phyloP scores from a whole-genome alignment of 805 yeast genomes.

The Saccharomycopsis sp. region DNA sequence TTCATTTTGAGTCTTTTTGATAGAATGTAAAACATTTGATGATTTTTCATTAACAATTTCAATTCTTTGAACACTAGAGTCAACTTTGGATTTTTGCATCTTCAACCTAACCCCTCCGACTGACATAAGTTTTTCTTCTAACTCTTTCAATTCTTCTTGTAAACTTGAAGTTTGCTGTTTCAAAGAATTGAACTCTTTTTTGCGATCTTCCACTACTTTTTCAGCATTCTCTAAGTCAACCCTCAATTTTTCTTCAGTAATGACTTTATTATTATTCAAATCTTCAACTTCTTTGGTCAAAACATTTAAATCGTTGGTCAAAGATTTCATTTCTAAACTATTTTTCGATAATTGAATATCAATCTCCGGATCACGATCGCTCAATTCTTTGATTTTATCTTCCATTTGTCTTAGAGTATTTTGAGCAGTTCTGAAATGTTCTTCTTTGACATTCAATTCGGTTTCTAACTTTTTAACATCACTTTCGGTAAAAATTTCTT shows the following conservation, averaged over 20 bases:
- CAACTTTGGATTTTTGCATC: slow-evolving; percentile 73
- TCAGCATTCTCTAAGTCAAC: slow-evolving; percentile 30
- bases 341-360: slow-evolving; percentile 51
- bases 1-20: slow-evolving; percentile 56
- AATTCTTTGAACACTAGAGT: slow-evolving; percentile 56
- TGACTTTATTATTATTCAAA: slow-evolving; percentile 19
- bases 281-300: slow-evolving; percentile 35
- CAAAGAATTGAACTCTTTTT: slow-evolving; percentile 34
- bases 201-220: slow-evolving; percentile 25
- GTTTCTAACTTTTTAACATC: slow-evolving; percentile 44
- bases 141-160: slow-evolving; percentile 42
- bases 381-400: slow-evolving; percentile 42
- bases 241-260: slow-evolving; percentile 19
- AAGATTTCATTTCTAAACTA: slow-evolving; percentile 53
- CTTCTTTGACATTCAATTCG: slow-evolving; percentile 45
- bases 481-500: slow-evolving; percentile 32
- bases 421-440: slow-evolving; percentile 37
- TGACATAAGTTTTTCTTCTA: slow-evolving; percentile 75
- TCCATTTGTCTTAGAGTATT: slow-evolving; percentile 50
- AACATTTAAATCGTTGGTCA: slow-evolving; percentile 41
- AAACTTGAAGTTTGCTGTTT: slow-evolving; percentile 44
- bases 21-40: slow-evolving; percentile 43
- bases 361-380: slow-evolving; percentile 60
- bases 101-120: slow-evolving; percentile 85
- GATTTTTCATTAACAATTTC: slow-evolving; percentile 48